phyloP scores from a whole-genome alignment of 208 protist species.

The Herpetomonas tarakana region DNA sequence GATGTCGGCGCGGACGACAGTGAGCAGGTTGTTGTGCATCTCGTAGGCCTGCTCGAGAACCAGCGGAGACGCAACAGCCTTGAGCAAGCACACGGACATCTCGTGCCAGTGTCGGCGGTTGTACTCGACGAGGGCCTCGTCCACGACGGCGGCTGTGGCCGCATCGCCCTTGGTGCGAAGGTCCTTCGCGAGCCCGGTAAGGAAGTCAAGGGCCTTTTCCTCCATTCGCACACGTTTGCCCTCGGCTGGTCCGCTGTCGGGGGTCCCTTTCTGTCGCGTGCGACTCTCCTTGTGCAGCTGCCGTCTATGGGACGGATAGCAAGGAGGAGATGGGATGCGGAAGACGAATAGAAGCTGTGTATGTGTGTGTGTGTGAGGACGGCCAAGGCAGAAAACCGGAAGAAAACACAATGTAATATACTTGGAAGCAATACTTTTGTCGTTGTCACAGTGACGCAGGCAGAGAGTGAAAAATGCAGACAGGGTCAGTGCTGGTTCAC shows the following conservation, averaged over 20 bases:
- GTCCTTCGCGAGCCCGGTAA: constrained; percentile 33
- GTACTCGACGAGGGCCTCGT: constrained; percentile 32
- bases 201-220: constrained; percentile 34
- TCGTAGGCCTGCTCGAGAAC: constrained; percentile 64
- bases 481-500: too few species aligned
- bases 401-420: too few species aligned
- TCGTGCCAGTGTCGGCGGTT: constrained; percentile 71
- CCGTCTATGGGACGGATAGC: too few species aligned
- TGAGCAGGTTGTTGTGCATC: constrained; percentile 70
- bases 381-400: too few species aligned
- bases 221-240: constrained; percentile 22
- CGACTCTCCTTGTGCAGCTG: too few species aligned
- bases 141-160: constrained; percentile 37
- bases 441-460: too few species aligned
- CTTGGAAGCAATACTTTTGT: too few species aligned
- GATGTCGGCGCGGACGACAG: constrained; percentile 67
- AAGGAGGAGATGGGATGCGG: too few species aligned
- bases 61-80: constrained; percentile 55
- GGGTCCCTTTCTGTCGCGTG: too few species aligned
- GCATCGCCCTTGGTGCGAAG: constrained; percentile 30
- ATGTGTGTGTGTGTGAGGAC: constrained; percentile 8
- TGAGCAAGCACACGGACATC: constrained; percentile 59
- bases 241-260: too few species aligned
- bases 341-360: background rate
- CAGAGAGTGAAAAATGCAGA: too few species aligned